Percentiles rank a stretch among this genome's conserved stretches.
phyloP scores from a whole-genome alignment of 2,329 filamentous ascomycete species.

The Colletotrichum nymphaeae region DNA sequence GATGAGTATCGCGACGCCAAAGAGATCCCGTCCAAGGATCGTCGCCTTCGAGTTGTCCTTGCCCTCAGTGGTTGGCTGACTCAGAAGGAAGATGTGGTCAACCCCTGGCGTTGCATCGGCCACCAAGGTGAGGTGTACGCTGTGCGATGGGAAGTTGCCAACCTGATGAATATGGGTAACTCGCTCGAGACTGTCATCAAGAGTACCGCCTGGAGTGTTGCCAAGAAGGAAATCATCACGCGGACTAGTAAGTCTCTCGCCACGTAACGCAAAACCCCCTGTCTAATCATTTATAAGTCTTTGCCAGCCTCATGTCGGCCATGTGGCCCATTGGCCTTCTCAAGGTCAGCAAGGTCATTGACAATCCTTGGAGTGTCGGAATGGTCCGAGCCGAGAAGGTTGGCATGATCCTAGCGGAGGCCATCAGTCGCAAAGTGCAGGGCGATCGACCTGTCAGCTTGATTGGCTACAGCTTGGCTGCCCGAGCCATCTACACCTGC shows the following conservation, averaged over 20 bases:
- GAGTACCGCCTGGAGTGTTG: conserved; percentile 82
- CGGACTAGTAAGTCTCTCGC: conserved; percentile 56
- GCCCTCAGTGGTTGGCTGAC: conserved; percentile 86
- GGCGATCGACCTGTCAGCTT: conserved; percentile 85
- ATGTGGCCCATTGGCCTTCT: conserved; percentile 73
- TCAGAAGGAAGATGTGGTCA: conserved; percentile 76
- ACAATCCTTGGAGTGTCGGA: conserved; percentile 84
- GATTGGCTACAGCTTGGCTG: conserved; percentile 85
- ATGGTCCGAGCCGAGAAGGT: conserved; percentile 82
- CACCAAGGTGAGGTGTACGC: conserved; percentile 82
- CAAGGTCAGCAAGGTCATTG: conserved; percentile 79
- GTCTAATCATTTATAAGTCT: conserved; percentile 49
- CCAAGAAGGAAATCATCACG: conserved; percentile 62
- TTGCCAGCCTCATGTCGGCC: conserved; percentile 67
- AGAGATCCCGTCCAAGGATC: conserved; percentile 65
- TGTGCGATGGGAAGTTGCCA: conserved; percentile 84
- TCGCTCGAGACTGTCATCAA: conserved; percentile 82
- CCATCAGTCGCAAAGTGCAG: conserved; percentile 83
- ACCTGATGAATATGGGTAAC: conserved; percentile 80
- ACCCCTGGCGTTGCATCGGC: conserved; percentile 83
- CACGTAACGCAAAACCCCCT: not conserved
- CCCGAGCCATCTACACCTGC: conserved; percentile 86
- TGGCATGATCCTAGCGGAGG: conserved; percentile 79
- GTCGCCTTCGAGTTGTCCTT: conserved; percentile 83
- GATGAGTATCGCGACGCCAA: conserved; percentile 60